Evolutionary conservation across 169 alveolate genomes (phyloP).

Genomic region (Plasmodium fragile): DNA sequence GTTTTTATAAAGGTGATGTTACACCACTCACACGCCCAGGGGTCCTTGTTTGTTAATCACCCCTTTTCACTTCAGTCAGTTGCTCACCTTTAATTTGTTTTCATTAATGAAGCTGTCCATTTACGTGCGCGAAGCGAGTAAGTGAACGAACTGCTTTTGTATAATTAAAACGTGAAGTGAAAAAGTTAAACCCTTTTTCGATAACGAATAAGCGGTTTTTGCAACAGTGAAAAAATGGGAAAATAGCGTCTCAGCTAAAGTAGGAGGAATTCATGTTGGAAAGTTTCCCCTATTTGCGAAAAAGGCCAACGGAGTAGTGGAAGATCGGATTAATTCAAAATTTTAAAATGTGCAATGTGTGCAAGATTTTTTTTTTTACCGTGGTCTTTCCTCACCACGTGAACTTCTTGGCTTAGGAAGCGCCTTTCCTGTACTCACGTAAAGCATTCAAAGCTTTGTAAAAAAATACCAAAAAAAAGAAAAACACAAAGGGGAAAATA

Average conservation of each 20-base stretch:
- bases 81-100: neutral
- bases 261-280: neutral
- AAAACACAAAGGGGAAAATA: constrained; percentile 23
- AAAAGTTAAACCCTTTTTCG: neutral
- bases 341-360: neutral
- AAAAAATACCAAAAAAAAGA: constrained; percentile 38
- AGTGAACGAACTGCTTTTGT: neutral
- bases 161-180: neutral
- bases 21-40: neutral
- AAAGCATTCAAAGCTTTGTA: constrained; percentile 37
- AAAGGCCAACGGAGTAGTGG: neutral
- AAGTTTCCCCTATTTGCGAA: neutral
- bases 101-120: neutral
- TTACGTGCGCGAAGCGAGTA: neutral
- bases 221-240: neutral
- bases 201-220: neutral
- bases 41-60: neutral
- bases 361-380: neutral
- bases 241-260: neutral
- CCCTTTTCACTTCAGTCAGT: neutral
- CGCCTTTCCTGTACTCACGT: constrained; percentile 9
- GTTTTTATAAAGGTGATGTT: constrained; percentile 2
- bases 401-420: neutral
- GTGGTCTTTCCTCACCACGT: neutral
- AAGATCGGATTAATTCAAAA: neutral